A percentile compares a stretch with the other conserved stretches of the same genome.
phyloP scores from a whole-genome alignment of 164 flowering plant species.

The Chimonanthus salicifolius region DNA sequence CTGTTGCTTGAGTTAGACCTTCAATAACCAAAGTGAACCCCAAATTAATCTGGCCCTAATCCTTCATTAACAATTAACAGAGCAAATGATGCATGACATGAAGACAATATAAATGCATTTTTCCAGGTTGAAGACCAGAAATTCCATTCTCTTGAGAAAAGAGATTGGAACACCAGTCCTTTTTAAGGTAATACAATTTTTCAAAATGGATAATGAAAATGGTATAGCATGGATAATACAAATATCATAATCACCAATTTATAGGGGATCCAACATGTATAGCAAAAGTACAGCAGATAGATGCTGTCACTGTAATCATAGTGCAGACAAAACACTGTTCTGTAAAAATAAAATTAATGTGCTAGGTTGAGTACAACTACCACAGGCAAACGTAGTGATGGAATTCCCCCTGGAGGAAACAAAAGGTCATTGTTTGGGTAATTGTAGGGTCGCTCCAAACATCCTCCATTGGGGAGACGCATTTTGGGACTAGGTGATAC shows the following conservation, averaged over 20 bases:
- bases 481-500: constrained; percentile 37
- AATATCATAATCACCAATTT: neutral
- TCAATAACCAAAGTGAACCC: too few species aligned
- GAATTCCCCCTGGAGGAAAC: constrained; percentile 75
- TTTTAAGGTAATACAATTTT: too few species aligned
- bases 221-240: neutral
- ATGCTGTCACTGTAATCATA: neutral
- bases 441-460: constrained; percentile 38
- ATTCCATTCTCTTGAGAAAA: too few species aligned
- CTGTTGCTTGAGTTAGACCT: too few species aligned
- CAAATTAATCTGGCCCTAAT: neutral
- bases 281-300: neutral
- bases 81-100: neutral
- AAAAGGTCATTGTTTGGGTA: constrained; percentile 48
- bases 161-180: too few species aligned
- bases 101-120: too few species aligned
- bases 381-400: constrained; percentile 85
- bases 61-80: neutral
- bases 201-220: too few species aligned
- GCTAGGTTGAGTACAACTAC: constrained; percentile 62
- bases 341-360: neutral
- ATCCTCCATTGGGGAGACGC: constrained; percentile 67
- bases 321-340: neutral
- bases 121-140: too few species aligned
- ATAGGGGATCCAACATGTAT: neutral